phyloP scores from a whole-genome alignment of 2,329 filamentous ascomycete species.

The Colletotrichum brevisporum region DNA sequence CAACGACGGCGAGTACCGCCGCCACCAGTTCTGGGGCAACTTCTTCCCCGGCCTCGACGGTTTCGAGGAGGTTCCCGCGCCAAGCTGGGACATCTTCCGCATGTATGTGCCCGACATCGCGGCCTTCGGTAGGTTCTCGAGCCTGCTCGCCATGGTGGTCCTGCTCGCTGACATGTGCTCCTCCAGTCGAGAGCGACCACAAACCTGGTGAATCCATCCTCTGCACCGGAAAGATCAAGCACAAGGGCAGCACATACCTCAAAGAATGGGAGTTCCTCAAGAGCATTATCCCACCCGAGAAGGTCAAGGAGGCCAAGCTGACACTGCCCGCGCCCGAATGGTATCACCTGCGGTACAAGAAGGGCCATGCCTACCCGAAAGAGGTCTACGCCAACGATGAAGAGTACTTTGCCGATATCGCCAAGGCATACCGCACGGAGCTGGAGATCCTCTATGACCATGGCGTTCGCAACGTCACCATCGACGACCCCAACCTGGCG shows the following conservation, averaged over 20 bases:
- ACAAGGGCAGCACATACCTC: conserved; percentile 59
- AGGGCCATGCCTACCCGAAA: conserved; percentile 68
- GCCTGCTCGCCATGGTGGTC: neutral
- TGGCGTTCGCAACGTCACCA: conserved; percentile 70
- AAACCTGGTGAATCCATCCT: conserved; percentile 62
- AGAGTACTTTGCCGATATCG: conserved; percentile 71
- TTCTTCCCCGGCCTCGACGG: conserved; percentile 56
- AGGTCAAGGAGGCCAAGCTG: conserved; percentile 75
- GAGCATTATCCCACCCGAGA: conserved; percentile 67
- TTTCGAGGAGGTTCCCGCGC: conserved; percentile 54
- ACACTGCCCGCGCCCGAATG: conserved; percentile 74
- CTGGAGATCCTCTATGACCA: conserved; percentile 68
- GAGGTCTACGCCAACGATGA: conserved; percentile 69
- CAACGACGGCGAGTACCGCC: conserved; percentile 77
- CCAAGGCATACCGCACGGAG: conserved; percentile 68
- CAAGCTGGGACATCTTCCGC: conserved; percentile 53
- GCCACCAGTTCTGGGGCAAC: conserved; percentile 52
- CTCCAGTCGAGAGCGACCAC: conserved; percentile 57
- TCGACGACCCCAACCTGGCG: conserved; percentile 74
- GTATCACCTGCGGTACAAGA: conserved; percentile 74
- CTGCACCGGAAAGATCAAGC: conserved; percentile 62
- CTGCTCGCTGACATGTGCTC: neutral
- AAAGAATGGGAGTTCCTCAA: conserved; percentile 59
- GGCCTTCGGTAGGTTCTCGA: conserved; percentile 54
- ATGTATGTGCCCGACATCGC: conserved; percentile 56